Evolutionary conservation across 2,329 filamentous ascomycete genomes (phyloP), one percentile per base, ranked within the genome.

Genomic region (Stemphylium beticola): DNA sequence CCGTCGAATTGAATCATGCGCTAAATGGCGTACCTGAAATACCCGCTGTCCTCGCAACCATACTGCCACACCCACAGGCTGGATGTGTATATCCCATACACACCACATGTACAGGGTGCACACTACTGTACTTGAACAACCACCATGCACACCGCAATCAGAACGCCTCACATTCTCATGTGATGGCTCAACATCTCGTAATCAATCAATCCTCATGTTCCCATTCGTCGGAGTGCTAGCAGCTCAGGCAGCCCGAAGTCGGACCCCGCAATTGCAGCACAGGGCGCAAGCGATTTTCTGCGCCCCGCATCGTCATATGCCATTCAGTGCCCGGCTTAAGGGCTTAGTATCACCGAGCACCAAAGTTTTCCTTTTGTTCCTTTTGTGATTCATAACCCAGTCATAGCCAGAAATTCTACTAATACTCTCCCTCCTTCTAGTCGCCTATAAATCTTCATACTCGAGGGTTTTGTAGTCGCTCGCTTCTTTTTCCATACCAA

Each of bases 291-390:
- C 53, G 50, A 54, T 44, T 50, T 52, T 54, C 39, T 50, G 51
- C 51, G 51, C 54, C 58, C 58, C 58, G 55, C 55, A 55, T 58
- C 52, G 57, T 62, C 57, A 61, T 62, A 60, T 54, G 58, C 51
- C 39, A 46, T 33, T 50, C 36, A 39, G 8, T 42, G 39, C 22
- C 18, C 50, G 41, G 44, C 53, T 53, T 44, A 42, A 34, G 18
- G 52, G 31, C 51, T 49, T 51, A 52, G 57, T 45, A 49, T 31
- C 38, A 55, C 56, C 56, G 53, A 59, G 57, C 53, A 44, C 57
- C 47, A 50, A 51, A 53, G 33, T 53, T 62, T 62, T 62, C 41
- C 51, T 41, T 57, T 47, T 26, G 14, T 10, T 39, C 15, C 49
- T 47, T 12, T 12, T 49, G 56, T 62, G 61, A 61, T 45, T 64